A percentile compares a stretch with the other conserved stretches of the same genome.
Evolutionary conservation across 2,329 filamentous ascomycete species (phyloP).

Genomic region (Aspergillus neoniger): DNA sequence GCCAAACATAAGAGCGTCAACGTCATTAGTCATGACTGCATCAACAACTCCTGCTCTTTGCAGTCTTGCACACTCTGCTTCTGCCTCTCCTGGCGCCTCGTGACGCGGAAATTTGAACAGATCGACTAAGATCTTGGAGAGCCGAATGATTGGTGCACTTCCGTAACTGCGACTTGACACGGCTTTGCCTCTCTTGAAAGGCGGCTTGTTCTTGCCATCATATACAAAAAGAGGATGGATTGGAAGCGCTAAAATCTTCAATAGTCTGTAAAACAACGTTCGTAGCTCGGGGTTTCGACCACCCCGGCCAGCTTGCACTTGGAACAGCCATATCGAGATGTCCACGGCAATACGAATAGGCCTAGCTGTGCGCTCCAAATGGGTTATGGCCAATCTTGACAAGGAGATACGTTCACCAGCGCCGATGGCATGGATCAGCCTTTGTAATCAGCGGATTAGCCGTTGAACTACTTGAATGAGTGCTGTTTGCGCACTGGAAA

Average conservation of each 20-base stretch:
- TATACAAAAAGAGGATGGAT: constrained; percentile 89
- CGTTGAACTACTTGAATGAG: background rate
- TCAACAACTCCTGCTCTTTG: constrained; percentile 83
- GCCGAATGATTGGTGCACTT: constrained; percentile 67
- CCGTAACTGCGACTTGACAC: constrained; percentile 52
- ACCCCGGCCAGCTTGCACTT: constrained; percentile 80
- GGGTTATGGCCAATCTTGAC: constrained; percentile 76
- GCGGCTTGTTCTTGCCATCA: constrained; percentile 80
- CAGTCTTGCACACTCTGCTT: constrained; percentile 89
- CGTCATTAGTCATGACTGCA: constrained; percentile 92
- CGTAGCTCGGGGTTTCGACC: constrained; percentile 87
- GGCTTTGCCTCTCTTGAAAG: constrained; percentile 83
- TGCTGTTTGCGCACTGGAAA: background rate
- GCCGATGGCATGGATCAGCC: constrained; percentile 89
- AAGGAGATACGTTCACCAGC: constrained; percentile 76
- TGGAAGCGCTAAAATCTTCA: constrained; percentile 73
- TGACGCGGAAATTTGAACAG: constrained; percentile 84
- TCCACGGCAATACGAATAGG: constrained; percentile 89
- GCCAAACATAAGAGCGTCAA: constrained; percentile 97
- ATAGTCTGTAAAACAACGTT: constrained; percentile 87
- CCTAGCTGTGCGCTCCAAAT: constrained; percentile 67
- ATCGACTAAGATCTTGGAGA: constrained; percentile 80
- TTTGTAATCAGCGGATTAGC: constrained; percentile 38
- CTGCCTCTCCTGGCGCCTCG: constrained; percentile 89
- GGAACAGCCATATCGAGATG: constrained; percentile 96